Conservation (phyloP, 352 stramenopile species). For the Pythium graminicola region DNA sequence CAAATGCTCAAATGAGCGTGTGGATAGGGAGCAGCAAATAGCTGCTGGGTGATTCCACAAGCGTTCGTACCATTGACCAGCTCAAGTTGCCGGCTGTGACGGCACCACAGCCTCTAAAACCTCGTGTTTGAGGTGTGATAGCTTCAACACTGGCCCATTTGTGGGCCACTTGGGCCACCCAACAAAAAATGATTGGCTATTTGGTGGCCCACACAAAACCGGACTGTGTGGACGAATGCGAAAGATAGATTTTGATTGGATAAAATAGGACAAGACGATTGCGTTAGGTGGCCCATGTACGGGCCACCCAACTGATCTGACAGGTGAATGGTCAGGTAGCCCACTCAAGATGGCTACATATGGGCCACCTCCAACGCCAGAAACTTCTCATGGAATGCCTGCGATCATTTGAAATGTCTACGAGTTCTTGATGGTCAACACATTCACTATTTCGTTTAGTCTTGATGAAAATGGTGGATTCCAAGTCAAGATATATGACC, state of each 20-base stretch:
- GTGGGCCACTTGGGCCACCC: conserved; percentile 27
- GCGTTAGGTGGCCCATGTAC: conserved; percentile 20
- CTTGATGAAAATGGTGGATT: no score
- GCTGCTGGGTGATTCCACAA: background rate
- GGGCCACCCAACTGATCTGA: conserved; percentile 18
- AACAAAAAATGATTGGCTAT: conserved; percentile 12
- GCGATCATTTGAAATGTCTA: background rate
- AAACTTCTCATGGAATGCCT: no score
- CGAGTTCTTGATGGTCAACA: background rate
- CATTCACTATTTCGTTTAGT: no score
- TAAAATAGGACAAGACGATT: conserved; percentile 10
- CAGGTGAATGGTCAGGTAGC: conserved; percentile 10
- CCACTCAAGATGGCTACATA: conserved; percentile 21
- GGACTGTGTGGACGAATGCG: conserved; percentile 11
- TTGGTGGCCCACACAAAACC: background rate
- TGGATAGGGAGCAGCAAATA: background rate
- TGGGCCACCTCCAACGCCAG: conserved; percentile 15
- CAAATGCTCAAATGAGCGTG: conserved; percentile 14
- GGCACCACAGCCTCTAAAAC: conserved; percentile 15
- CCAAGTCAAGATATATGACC: no score
- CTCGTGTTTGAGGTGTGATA: conserved; percentile 20
- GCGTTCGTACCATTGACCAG: no score
- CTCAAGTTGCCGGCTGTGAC: conserved; percentile 6
- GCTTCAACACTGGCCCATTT: conserved; percentile 23
- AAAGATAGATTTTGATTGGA: conserved; percentile 1